Evolutionary conservation across 805 yeast genomes (phyloP).

Genomic region (Ogataea neopini): DNA sequence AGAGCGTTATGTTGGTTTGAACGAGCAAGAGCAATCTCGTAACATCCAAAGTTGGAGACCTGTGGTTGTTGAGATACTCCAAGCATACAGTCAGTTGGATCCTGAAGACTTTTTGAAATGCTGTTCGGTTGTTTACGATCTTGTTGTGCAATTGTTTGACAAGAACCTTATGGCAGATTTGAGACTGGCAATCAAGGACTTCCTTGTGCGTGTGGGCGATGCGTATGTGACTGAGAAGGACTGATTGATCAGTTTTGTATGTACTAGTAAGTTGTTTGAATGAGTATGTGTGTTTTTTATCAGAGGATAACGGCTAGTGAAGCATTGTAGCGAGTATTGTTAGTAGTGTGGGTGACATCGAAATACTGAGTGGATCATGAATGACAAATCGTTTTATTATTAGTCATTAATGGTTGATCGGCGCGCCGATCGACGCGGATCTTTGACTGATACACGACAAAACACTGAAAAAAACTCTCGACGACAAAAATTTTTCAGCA

Average conservation of each 20-base stretch:
- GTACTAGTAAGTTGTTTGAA: conserved; percentile 1
- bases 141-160: conserved; percentile 59
- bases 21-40: conserved; percentile 76
- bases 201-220: conserved; percentile 54
- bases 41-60: conserved; percentile 88
- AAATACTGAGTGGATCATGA: no score
- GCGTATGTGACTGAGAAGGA: conserved; percentile 28
- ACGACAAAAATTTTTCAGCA: conserved; percentile 26
- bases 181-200: conserved; percentile 59
- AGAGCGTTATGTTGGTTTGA: conserved; percentile 67
- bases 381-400: no score
- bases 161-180: conserved; percentile 63
- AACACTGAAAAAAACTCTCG: conserved; percentile 9
- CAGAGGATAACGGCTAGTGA: no score
- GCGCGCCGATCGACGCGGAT: neutral
- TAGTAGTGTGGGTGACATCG: no score
- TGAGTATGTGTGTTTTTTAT: neutral
- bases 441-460: conserved; percentile 15
- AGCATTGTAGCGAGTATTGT: no score
- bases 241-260: conserved; percentile 1
- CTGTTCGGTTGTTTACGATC: conserved; percentile 60
- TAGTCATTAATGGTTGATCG: no score
- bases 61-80: conserved; percentile 83
- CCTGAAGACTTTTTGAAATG: conserved; percentile 64
- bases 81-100: conserved; percentile 77